Evolutionary conservation across 306 rosid species (phyloP).

Genomic region (Morella rubra): DNA sequence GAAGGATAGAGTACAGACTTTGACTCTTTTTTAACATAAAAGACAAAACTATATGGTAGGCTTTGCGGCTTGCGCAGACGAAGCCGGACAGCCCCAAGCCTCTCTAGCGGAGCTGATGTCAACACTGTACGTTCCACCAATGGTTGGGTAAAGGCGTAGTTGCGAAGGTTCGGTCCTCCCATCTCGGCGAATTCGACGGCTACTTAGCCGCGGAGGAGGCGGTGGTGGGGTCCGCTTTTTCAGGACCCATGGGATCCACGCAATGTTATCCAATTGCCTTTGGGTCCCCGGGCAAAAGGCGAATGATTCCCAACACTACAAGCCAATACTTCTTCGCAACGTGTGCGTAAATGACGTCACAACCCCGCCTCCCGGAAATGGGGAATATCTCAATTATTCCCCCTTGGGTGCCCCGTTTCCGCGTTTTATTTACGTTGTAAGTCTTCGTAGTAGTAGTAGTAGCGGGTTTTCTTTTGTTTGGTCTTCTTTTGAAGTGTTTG

Average conservation of each 20-base stretch:
- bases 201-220: slow-evolving; percentile 17
- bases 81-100: background rate
- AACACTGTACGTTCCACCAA: background rate
- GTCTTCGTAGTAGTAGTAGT: background rate
- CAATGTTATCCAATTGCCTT: slow-evolving; percentile 21
- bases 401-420: background rate
- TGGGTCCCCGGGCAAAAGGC: background rate
- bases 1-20: too few relatives aligned
- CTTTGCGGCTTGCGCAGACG: rapidly evolving
- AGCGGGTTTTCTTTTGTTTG: background rate
- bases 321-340: slow-evolving; percentile 2
- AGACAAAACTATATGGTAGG: background rate
- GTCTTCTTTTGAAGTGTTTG: background rate
- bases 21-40: too few relatives aligned
- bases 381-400: background rate
- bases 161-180: slow-evolving; percentile 32
- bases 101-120: slow-evolving; percentile 20
- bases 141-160: slow-evolving; percentile 36
- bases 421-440: background rate
- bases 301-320: slow-evolving; percentile 11
- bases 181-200: slow-evolving; percentile 44
- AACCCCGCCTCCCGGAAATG: background rate
- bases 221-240: background rate
- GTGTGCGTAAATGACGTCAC: background rate
- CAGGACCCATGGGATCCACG: slow-evolving; percentile 25